Evolutionary conservation across 768 basidiomycete species (phyloP).

Genomic region (Pleurotus salmoneostramineus): DNA sequence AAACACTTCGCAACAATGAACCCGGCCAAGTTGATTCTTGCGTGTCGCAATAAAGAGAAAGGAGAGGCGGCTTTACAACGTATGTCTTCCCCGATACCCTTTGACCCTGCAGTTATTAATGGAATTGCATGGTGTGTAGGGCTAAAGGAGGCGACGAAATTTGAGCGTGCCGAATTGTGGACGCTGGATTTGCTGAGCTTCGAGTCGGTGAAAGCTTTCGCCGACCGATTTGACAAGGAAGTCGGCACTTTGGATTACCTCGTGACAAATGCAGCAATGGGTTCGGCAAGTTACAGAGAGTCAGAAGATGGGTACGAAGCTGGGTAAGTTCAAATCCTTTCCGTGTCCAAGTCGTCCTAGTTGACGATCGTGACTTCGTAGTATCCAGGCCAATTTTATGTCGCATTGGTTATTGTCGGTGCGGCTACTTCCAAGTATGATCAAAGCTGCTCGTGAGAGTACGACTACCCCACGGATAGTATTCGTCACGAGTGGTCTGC

Average conservation of each 20-base stretch:
- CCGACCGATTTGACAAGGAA: constrained; percentile 25
- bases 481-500: constrained; percentile 39
- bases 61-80: constrained; percentile 31
- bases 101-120: neutral
- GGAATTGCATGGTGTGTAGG: constrained; percentile 14
- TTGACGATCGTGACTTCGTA: constrained; percentile 13
- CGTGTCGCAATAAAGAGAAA: constrained; percentile 30
- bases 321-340: constrained; percentile 22
- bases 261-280: constrained; percentile 37
- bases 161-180: constrained; percentile 30
- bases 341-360: neutral
- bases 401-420: constrained; percentile 34
- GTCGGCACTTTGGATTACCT: constrained; percentile 37
- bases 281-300: constrained; percentile 8
- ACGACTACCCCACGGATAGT: constrained; percentile 30
- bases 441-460: constrained; percentile 26
- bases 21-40: constrained; percentile 34
- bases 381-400: constrained; percentile 46
- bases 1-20: constrained; percentile 44
- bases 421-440: constrained; percentile 37
- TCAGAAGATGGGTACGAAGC: constrained; percentile 45
- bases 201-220: constrained; percentile 35
- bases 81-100: constrained; percentile 15
- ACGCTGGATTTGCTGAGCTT: constrained; percentile 37
- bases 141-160: constrained; percentile 27